A percentile compares a stretch with the other conserved stretches of the same genome.
Evolutionary conservation across 352 stramenopile species (phyloP).

Genomic region (Phytopythium aichiense): DNA sequence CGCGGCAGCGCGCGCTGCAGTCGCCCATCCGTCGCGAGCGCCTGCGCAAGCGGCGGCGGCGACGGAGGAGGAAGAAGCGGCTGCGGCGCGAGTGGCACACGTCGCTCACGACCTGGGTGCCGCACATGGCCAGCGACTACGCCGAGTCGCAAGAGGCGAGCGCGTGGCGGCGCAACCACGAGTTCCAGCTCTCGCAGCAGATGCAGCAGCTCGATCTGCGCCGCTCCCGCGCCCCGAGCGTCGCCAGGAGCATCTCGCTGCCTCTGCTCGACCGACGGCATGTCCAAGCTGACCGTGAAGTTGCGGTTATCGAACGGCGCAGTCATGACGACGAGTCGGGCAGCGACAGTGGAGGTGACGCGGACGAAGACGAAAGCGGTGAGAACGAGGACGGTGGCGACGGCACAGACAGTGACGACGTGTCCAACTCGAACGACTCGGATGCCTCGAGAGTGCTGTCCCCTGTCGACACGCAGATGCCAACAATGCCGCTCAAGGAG

Average conservation of each 20-base stretch:
- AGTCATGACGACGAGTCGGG: background rate
- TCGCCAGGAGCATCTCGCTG: conserved; percentile 1
- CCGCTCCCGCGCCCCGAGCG: no score
- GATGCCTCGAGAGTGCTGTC: background rate
- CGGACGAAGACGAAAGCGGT: conserved; percentile 7
- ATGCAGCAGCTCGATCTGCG: conserved; percentile 4
- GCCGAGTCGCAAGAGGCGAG: conserved; percentile 1
- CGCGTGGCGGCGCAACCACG: conserved; percentile 1
- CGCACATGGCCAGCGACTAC: conserved; percentile 14
- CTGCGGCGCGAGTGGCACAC: conserved; percentile 25
- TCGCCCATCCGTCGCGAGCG: conserved; percentile 45
- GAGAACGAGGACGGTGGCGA: conserved; percentile 5
- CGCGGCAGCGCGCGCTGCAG: conserved; percentile 39
- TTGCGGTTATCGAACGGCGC: background rate
- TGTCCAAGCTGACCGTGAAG: background rate
- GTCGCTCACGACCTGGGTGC: conserved; percentile 34
- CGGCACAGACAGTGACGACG: background rate
- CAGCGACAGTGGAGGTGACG: conserved; percentile 5
- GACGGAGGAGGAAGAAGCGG: conserved; percentile 13
- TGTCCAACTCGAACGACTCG: background rate
- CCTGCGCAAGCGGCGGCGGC: conserved; percentile 22
- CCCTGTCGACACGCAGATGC: background rate
- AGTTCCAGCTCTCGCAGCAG: conserved; percentile 2
- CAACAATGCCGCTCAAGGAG: background rate
- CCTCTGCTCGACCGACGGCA: background rate